phyloP scores from a whole-genome alignment of 176 grass and related monocot genomes.

The Oryza longistaminata region DNA sequence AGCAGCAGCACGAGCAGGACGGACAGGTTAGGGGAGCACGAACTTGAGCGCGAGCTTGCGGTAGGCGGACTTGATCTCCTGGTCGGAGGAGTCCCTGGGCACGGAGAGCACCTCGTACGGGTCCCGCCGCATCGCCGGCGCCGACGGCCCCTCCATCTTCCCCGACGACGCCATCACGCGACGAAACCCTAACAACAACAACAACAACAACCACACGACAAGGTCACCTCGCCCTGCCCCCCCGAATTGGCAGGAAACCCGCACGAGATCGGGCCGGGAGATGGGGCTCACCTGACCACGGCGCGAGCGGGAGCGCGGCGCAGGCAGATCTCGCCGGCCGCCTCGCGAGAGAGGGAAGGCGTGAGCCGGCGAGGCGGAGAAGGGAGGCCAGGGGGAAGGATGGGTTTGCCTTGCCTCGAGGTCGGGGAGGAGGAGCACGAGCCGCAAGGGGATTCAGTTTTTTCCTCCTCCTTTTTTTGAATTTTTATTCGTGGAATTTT shows the following conservation, averaged over 20 bases:
- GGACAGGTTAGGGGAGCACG: background rate
- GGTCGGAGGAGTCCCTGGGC: slow-evolving; percentile 85
- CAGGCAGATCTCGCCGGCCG: slow-evolving; percentile 39
- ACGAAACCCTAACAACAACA: slow-evolving; percentile 37
- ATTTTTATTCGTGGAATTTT: background rate
- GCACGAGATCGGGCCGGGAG: background rate
- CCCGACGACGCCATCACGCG: slow-evolving; percentile 68
- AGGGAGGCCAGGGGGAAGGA: background rate
- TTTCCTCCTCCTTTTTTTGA: background rate
- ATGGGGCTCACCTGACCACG: slow-evolving; percentile 21
- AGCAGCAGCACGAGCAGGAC: background rate
- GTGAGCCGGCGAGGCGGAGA: background rate
- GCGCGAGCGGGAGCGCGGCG: background rate
- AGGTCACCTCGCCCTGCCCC: background rate
- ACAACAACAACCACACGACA: background rate
- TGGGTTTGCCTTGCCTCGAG: background rate
- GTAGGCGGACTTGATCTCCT: slow-evolving; percentile 97
- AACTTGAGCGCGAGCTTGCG: slow-evolving; percentile 98
- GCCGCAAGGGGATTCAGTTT: background rate
- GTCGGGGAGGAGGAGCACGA: background rate
- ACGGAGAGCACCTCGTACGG: slow-evolving; percentile 95
- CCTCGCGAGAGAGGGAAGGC: slow-evolving; percentile 12
- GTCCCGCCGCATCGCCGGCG: slow-evolving; percentile 68
- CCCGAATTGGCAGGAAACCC: background rate
- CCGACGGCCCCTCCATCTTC: slow-evolving; percentile 83